Percentiles rank a stretch among this genome's conserved stretches.
phyloP scores from a whole-genome alignment of 352 stramenopile genomes.

The Thalassiosira mediterranea region DNA sequence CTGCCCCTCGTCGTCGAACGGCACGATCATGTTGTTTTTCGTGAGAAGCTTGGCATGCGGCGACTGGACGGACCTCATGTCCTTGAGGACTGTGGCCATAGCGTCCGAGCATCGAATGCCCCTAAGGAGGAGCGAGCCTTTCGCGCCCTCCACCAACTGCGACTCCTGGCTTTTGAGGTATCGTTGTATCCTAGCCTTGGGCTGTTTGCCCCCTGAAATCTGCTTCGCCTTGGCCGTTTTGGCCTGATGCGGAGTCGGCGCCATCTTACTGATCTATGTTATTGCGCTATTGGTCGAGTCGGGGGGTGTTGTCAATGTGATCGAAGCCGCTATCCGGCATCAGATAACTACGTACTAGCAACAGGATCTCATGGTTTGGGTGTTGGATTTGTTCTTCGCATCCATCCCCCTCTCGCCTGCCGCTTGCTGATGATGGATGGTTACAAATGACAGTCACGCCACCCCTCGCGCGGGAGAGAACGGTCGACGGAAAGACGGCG shows the following conservation, averaged over 20 bases:
- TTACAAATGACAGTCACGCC: background rate
- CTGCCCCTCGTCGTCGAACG: constrained; percentile 77
- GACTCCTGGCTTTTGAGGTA: constrained; percentile 82
- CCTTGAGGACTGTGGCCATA: constrained; percentile 81
- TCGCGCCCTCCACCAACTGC: constrained; percentile 72
- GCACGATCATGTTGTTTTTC: constrained; percentile 85
- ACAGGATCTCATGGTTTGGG: no score
- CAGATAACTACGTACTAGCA: no score
- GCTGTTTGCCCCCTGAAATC: constrained; percentile 71
- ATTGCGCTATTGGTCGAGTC: no score
- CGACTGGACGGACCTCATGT: constrained; percentile 77
- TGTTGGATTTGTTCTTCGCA: background rate
- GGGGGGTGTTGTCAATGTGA: no score
- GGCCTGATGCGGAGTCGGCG: constrained; percentile 75
- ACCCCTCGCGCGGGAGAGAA: no score
- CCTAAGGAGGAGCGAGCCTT: constrained; percentile 77
- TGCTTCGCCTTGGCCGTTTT: constrained; percentile 72
- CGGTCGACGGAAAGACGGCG: background rate
- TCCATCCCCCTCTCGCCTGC: background rate
- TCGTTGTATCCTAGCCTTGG: constrained; percentile 78
- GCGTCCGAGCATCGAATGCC: constrained; percentile 80
- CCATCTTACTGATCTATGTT: constrained; percentile 72
- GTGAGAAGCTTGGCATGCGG: constrained; percentile 80
- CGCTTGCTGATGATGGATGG: background rate
- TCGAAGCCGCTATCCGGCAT: no score